Percentiles rank a stretch among this genome's conserved stretches.
Evolutionary conservation across 768 basidiomycete genomes (phyloP).

Genomic region (Tylopilus felleus): DNA sequence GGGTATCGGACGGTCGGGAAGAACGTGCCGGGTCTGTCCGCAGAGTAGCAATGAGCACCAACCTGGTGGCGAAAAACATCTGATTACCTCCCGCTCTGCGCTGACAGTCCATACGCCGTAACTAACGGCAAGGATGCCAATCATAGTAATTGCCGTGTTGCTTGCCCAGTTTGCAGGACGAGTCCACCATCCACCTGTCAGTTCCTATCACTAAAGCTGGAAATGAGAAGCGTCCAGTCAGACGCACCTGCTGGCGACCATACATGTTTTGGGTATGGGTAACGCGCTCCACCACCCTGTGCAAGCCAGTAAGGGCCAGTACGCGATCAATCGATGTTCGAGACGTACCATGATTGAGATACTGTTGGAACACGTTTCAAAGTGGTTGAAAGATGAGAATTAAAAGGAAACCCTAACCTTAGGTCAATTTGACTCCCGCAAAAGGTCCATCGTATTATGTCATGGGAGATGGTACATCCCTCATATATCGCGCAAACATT

Average conservation of each 20-base stretch:
- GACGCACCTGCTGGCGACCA: constrained; percentile 86
- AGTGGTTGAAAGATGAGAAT: not conserved
- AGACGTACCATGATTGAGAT: constrained; percentile 14
- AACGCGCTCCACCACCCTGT: constrained; percentile 81
- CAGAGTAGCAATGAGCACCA: constrained; percentile 3
- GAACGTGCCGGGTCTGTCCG: constrained; percentile 51
- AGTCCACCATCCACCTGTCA: constrained; percentile 91
- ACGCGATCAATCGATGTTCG: not conserved
- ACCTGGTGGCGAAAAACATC: not conserved
- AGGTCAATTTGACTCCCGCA: not conserved
- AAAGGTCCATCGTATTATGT: too few species aligned
- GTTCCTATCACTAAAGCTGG: not conserved
- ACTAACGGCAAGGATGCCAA: constrained; percentile 63
- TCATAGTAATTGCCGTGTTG: constrained; percentile 73
- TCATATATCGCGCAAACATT: too few species aligned
- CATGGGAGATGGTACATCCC: too few species aligned
- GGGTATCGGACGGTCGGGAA: constrained; percentile 70
- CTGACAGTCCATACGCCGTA: constrained; percentile 71
- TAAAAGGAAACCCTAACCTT: constrained; percentile 17
- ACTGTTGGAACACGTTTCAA: not conserved
- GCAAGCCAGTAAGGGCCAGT: not conserved
- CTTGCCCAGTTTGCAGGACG: constrained; percentile 86
- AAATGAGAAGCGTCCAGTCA: not conserved
- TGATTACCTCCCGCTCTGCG: constrained; percentile 70
- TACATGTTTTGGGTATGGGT: constrained; percentile 92